Base-by-base conservation (phyloP, 257 asterid genomes). In the Primulina eburnea region DNA sequence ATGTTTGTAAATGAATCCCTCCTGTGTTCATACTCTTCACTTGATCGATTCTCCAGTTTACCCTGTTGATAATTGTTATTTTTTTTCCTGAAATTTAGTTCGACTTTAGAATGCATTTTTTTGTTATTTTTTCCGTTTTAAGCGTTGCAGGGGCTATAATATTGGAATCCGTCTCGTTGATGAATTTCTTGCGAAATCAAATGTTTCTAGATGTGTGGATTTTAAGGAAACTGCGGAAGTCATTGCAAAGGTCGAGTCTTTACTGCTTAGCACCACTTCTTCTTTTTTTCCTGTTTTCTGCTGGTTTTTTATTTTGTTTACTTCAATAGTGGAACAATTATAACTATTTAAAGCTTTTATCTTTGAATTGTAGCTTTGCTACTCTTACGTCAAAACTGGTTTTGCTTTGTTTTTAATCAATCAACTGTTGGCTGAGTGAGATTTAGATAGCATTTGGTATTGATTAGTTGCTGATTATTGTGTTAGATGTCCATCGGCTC, bases 161-260 rank as follows among this genome's bases (percentile, higher is more conserved):
- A 91, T 93, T 33, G 96, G 97, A 28, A 80, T 94, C 57, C 84
- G 96, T 58, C 84, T 94, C 33, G 86, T 94, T 4, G 99, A 90
- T 74, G 99, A 91, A 77, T 91, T 94, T 67, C 91, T 94, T 1
- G 97, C 97, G 5, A 94, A 91, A 78, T 94, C 97, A 8, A 89
- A 86, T 67, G 96, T 90, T 26, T 80, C 96, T 28, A 88, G 95
- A 72, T 91, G 97, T 68, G 96, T 87, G 60, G 97, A 91, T 84
- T 93, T 93, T 79, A 91, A 80, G 76, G 99, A 94, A 84, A 94
- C 99, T 2, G 96, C 99, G 76, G 99, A 90, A 71, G 95, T 86
- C 78, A 90, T 90, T 77, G 98, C 98, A 29, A 93, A 93, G 97
- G 97, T 90, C 20, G 71, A 29, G n/a, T 67, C 20, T 50, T 50